phyloP scores from a whole-genome alignment of 2,329 filamentous ascomycete species.

The Fusarium temperatum region DNA sequence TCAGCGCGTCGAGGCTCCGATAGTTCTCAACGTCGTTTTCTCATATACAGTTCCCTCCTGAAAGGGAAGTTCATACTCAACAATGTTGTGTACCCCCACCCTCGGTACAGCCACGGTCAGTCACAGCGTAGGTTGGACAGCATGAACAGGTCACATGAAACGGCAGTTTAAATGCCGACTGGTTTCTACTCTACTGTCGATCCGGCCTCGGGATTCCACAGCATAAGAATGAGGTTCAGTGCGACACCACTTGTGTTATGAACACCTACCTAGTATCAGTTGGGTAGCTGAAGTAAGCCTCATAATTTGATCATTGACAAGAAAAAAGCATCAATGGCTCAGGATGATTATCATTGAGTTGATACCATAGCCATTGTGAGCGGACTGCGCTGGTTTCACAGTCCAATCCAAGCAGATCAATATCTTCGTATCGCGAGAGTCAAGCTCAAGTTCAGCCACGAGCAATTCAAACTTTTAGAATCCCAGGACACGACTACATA shows the following conservation, averaged over 20 bases:
- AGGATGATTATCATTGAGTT: not conserved
- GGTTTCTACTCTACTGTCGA: not conserved
- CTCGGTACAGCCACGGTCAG: constrained; percentile 26
- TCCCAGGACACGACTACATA: not conserved
- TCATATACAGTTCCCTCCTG: not conserved
- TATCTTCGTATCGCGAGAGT: not conserved
- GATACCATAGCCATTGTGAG: not conserved
- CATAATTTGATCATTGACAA: not conserved
- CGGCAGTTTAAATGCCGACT: not conserved
- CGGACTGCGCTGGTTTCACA: not conserved
- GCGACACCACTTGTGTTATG: not conserved
- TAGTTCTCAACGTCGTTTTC: not conserved
- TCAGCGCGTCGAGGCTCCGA: not conserved
- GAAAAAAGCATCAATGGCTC: not conserved
- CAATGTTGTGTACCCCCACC: constrained; percentile 29
- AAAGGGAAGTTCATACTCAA: constrained; percentile 4
- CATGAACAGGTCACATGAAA: constrained; percentile 17
- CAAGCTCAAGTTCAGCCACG: not conserved
- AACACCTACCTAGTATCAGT: not conserved
- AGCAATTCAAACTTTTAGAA: not conserved
- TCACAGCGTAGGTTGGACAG: constrained; percentile 26
- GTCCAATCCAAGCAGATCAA: not conserved
- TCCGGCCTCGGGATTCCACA: not conserved
- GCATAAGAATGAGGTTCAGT: not conserved
- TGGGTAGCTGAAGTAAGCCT: no score